These are phyloP conservation scores for Penicillium aurantiogriseum DNA, from an alignment of 2,329 filamentous ascomycete species.

Conservation along the genomic window DNA sequence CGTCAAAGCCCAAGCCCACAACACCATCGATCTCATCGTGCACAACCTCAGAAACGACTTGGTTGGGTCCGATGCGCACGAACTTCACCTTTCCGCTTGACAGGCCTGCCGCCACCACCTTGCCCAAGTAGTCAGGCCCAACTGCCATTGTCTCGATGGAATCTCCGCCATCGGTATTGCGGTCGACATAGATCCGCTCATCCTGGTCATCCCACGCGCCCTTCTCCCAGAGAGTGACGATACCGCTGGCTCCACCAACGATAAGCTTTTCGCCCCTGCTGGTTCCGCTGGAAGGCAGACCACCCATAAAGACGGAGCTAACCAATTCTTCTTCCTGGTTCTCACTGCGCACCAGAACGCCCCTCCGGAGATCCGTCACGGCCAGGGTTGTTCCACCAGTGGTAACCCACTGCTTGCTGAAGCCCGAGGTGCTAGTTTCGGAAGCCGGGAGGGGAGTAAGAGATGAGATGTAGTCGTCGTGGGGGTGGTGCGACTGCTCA, in stretches of 20 bases:
- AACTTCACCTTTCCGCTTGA: constrained; percentile 78
- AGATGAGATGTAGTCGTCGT: constrained; percentile 90
- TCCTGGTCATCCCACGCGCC: constrained; percentile 95
- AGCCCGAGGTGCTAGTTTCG: constrained; percentile 78
- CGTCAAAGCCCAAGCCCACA: constrained; percentile 78
- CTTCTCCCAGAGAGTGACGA: constrained; percentile 90
- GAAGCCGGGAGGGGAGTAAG: constrained; percentile 79
- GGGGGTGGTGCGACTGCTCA: constrained; percentile 77
- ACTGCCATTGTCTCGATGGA: constrained; percentile 75
- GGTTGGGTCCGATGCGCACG: constrained; percentile 70
- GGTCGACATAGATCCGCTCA: constrained; percentile 76
- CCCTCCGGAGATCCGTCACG: constrained; percentile 81
- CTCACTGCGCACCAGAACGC: constrained; percentile 83
- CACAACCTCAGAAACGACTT: constrained; percentile 64
- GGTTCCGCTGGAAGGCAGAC: constrained; percentile 64
- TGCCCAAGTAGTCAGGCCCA: constrained; percentile 67
- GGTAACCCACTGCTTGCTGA: constrained; percentile 90
- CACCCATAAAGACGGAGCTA: constrained; percentile 74
- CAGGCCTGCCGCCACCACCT: constrained; percentile 72
- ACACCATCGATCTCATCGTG: constrained; percentile 90
- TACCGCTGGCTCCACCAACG: constrained; percentile 74
- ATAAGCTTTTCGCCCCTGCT: constrained; percentile 73
- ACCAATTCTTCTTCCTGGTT: constrained; percentile 93
- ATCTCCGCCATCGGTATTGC: constrained; percentile 63
- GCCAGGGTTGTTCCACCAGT: constrained; percentile 89